A percentile compares a stretch with the other conserved stretches of the same genome.
These are phyloP conservation scores for Russula abietina DNA, from an alignment of 768 basidiomycete genomes.

Conservation along the genomic window DNA sequence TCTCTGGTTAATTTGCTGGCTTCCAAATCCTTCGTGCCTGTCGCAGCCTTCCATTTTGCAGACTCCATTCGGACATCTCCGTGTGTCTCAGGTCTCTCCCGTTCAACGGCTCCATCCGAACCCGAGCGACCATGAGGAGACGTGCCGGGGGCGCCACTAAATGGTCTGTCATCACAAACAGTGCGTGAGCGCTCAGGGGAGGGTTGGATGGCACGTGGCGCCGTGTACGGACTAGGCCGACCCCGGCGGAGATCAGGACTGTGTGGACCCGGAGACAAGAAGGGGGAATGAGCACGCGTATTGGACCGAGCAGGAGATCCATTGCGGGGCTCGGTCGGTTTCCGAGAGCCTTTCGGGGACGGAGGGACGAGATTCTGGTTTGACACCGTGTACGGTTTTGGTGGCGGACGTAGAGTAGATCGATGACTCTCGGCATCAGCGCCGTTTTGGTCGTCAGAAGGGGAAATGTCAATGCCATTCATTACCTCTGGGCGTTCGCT, in stretches of 20 bases:
- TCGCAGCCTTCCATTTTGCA: conserved; percentile 5
- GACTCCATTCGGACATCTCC: conserved; percentile 9
- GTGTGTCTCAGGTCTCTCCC: conserved; percentile 32
- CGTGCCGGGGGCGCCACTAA: conserved; percentile 8
- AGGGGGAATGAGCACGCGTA: conserved; percentile 21
- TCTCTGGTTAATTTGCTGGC: conserved; percentile 15
- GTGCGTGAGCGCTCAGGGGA: conserved; percentile 27
- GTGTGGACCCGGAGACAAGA: conserved; percentile 21
- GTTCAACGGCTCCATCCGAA: conserved; percentile 48
- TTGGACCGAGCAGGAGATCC: conserved; percentile 21
- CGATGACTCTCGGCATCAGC: conserved; percentile 45
- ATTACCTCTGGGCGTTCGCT: conserved; percentile 53
- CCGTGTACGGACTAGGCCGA: conserved; percentile 4
- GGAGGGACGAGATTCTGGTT: conserved; percentile 28
- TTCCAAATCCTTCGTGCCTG: conserved; percentile 12
- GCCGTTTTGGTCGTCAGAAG: conserved; percentile 54
- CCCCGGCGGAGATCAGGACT: conserved; percentile 19
- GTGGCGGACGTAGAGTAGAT: conserved; percentile 39
- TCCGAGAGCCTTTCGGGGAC: conserved; percentile 19
- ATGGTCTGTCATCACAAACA: conserved; percentile 17
- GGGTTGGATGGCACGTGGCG: conserved; percentile 21
- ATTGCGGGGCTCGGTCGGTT: conserved; percentile 18
- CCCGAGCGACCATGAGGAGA: conserved; percentile 39
- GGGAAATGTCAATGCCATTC: conserved; percentile 63
- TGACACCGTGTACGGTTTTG: conserved; percentile 34